phyloP scores from a whole-genome alignment of 106 monocot genomes.

The Apostasia shenzhenica region DNA sequence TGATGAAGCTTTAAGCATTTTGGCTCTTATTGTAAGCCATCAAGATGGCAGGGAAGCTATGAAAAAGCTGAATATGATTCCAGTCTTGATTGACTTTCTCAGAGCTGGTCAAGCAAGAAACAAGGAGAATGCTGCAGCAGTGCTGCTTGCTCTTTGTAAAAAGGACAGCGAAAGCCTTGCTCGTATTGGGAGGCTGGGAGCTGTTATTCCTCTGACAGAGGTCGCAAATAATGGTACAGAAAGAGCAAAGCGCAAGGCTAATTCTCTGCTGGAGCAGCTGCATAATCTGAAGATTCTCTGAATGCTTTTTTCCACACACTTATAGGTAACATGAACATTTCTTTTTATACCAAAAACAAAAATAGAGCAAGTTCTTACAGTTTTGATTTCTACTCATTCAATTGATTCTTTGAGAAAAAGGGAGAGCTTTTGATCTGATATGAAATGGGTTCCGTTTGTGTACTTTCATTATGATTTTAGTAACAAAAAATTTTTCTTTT shows the following conservation, averaged over 20 bases:
- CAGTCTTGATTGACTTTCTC: background rate
- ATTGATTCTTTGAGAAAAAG: too few relatives aligned
- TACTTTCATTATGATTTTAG: too few relatives aligned
- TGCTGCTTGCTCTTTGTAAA: background rate
- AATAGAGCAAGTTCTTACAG: too few relatives aligned
- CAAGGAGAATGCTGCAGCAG: background rate
- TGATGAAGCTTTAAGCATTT: background rate
- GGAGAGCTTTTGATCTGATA: too few relatives aligned
- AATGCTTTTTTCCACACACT: background rate
- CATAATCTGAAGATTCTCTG: background rate
- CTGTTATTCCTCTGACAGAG: constrained; percentile 1
- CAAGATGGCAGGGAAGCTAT: background rate
- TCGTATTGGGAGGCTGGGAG: constrained; percentile 16
- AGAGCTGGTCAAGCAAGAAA: background rate
- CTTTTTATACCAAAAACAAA: too few relatives aligned
- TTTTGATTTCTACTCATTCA: too few relatives aligned
- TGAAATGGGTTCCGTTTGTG: too few relatives aligned
- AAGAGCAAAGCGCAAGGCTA: constrained; percentile 1
- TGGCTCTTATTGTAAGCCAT: background rate
- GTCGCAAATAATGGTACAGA: background rate
- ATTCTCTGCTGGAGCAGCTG: background rate
- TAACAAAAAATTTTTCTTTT: too few relatives aligned
- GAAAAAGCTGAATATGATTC: background rate
- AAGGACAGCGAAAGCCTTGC: constrained; percentile 50
- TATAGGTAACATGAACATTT: too few relatives aligned